Evolutionary conservation across 345 rosid species (phyloP).

Genomic region (Ailanthus altissimus): DNA sequence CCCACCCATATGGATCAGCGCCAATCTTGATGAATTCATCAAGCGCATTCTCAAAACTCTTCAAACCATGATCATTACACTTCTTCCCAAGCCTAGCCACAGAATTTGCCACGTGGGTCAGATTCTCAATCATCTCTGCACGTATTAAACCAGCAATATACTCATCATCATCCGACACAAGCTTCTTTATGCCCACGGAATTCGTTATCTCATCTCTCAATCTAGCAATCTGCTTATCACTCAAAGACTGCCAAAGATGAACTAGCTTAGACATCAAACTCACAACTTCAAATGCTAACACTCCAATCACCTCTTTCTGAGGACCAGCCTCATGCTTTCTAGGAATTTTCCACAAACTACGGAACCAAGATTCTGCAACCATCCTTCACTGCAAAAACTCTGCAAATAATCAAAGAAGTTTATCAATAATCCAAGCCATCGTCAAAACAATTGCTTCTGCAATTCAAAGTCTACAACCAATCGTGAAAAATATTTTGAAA

Average conservation of each 20-base stretch:
- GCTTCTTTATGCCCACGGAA: conserved; percentile 73
- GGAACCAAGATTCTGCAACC: conserved; percentile 95
- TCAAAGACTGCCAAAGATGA: conserved; percentile 86
- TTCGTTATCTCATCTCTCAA: conserved; percentile 69
- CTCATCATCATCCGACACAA: conserved; percentile 83
- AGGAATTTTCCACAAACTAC: conserved; percentile 65
- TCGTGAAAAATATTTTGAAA: background rate
- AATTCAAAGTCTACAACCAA: background rate
- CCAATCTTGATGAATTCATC: conserved; percentile 56
- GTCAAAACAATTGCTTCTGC: conserved; percentile 5
- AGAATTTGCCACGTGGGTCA: conserved; percentile 61
- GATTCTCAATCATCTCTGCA: conserved; percentile 67
- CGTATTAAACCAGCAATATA: conserved; percentile 58
- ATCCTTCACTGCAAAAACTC: conserved; percentile 40
- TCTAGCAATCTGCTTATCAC: conserved; percentile 75
- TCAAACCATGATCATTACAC: conserved; percentile 69
- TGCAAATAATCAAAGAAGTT: conserved; percentile 10
- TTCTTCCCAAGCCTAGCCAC: conserved; percentile 72
- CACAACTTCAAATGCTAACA: conserved; percentile 85
- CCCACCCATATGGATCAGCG: conserved; percentile 74
- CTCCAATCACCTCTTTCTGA: conserved; percentile 67
- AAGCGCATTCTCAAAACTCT: conserved; percentile 57
- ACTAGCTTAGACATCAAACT: conserved; percentile 84
- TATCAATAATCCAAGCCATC: conserved; percentile 15
- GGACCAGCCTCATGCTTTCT: conserved; percentile 55